Evolutionary conservation across 164 flowering plant genomes (phyloP), one percentile per base, ranked within the genome.

Genomic region (Vitis vinifera): DNA sequence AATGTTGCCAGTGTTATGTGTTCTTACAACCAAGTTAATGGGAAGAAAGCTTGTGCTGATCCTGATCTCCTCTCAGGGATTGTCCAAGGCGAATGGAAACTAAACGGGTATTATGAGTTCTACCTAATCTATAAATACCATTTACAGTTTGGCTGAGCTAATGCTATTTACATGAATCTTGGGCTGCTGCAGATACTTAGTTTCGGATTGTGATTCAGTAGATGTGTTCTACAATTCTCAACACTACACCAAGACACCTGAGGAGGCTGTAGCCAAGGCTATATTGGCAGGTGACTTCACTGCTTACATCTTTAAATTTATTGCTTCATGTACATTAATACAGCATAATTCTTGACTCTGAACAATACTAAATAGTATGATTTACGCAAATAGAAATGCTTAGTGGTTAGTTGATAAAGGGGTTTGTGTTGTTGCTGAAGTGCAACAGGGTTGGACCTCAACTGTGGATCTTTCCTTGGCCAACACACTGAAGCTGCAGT

Each of bases 161-260:
- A 17, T 17, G 44, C 37, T 3, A 27, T 55, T 13, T 16, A 55
- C 23, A 52, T 17, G 30, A 62, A 8, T 8, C 11, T 2, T 70
- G 49, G 17, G 57, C 19, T 69, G 9, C 0, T 77, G 72, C 84
- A 90, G 94, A 7, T 90, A 90, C 85, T 86, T 90, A 51, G 91
- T 86, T 15, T 70, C 96, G 1, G 96, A 90, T 62, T 90, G 96
- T 72, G 96, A 90, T 74, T 90, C 96, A 4, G 65, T 90, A 10
- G 81, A 90, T 8, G 96, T 84, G 62, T 55, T 83, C 23, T 88
- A 71, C 73, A 75, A 83, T 23, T 0, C 19, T 12, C 95, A 90
- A 61, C 86, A 87, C 55, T 90, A 83, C 75, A 87, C 90, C 51
- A 84, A 85, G 56, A 86, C 17, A 17, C 17, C 17, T 17, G 17